A percentile compares a stretch with the other conserved stretches of the same genome.
phyloP scores from a whole-genome alignment of 805 yeast genomes.

The Ogataea ganodermae region DNA sequence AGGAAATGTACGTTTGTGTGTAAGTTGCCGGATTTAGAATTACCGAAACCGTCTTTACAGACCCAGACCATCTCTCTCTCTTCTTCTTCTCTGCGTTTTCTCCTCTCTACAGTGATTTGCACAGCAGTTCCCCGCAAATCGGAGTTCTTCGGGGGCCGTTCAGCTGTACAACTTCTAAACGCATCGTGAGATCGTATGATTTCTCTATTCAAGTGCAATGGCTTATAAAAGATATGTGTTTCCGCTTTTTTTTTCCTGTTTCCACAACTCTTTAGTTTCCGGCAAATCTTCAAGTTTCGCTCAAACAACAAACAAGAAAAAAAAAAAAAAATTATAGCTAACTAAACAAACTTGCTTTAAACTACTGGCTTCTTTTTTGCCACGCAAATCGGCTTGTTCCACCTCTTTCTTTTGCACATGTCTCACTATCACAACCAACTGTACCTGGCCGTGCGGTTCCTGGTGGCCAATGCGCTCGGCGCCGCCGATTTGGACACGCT shows the following conservation, averaged over 20 bases:
- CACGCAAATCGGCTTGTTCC: background rate
- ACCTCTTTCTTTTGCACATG: background rate
- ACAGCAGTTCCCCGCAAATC: too few species aligned
- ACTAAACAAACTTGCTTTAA: background rate
- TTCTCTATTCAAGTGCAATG: background rate
- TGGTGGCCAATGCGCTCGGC: constrained; percentile 1
- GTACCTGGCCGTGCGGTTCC: constrained; percentile 3
- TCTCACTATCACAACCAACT: constrained; percentile 3
- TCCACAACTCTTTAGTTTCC: background rate
- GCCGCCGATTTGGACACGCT: background rate
- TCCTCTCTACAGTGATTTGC: too few species aligned
- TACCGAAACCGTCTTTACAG: too few species aligned
- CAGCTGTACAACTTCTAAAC: background rate
- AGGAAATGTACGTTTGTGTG: background rate
- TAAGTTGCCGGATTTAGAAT: too few species aligned
- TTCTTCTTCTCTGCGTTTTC: too few species aligned
- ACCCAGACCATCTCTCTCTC: too few species aligned
- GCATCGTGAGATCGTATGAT: background rate
- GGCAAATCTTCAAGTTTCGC: background rate
- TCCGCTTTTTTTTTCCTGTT: background rate
- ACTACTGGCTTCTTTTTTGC: background rate
- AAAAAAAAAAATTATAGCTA: background rate
- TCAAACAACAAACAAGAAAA: background rate
- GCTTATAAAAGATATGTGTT: too few species aligned
- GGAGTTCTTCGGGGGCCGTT: too few species aligned